Evolutionary conservation across 2,329 filamentous ascomycete species (phyloP).

Genomic region (Paraphoma sp.): DNA sequence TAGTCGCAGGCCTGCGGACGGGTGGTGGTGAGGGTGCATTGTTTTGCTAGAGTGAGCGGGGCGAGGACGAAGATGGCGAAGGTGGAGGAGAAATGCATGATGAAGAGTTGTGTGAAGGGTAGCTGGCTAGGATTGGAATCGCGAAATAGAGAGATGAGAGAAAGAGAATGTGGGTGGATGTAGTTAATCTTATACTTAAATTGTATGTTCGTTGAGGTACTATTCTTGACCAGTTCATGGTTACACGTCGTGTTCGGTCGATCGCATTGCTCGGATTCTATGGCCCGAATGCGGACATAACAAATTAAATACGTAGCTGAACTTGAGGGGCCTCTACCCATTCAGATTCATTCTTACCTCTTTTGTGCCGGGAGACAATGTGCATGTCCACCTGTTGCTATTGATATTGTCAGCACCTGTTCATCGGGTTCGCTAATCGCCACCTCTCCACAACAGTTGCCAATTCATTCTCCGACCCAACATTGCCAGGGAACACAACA

Average conservation of each 20-base stretch:
- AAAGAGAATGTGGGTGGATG: too few relatives aligned
- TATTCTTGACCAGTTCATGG: background rate
- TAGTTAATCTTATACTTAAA: too few relatives aligned
- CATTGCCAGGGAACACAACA: constrained; percentile 66
- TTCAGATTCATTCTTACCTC: background rate
- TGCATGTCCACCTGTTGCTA: background rate
- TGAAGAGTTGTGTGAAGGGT: background rate
- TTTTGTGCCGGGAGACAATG: background rate
- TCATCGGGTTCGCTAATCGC: constrained; percentile 15
- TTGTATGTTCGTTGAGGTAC: background rate
- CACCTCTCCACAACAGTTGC: constrained; percentile 19
- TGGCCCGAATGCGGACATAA: background rate
- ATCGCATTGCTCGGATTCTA: constrained; percentile 7
- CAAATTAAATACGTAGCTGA: constrained; percentile 2
- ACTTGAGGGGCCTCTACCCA: background rate
- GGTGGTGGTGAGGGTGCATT: background rate
- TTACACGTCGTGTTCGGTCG: constrained; percentile 2
- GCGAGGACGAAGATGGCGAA: background rate
- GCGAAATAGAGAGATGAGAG: too few relatives aligned
- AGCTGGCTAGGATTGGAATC: too few relatives aligned
- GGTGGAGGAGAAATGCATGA: background rate
- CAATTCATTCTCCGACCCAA: constrained; percentile 48
- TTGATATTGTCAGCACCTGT: constrained; percentile 11
- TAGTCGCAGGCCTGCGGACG: constrained; percentile 1
- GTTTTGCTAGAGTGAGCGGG: background rate